Evolutionary conservation across 1,284 basidiomycete species (phyloP), one percentile per base, ranked within the genome.

Genomic region (Thecaphora thlaspeos): DNA sequence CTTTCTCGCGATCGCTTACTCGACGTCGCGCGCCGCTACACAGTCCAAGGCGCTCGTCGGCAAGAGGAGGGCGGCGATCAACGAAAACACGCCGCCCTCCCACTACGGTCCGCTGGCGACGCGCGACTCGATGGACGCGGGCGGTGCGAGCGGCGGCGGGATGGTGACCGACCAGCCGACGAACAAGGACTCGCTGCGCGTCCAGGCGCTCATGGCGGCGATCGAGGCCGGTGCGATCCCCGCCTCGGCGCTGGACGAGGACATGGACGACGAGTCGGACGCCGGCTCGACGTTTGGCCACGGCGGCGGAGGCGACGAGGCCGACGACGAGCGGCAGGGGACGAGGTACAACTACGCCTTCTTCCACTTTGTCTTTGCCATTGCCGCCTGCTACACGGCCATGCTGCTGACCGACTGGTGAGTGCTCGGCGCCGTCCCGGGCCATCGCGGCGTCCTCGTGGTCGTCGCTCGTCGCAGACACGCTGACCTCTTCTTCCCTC

Each of bases 361-460:
- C 88, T 98, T 98, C 86, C 94, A 98, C 79, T 81, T 95, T 77
- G 96, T 98, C 75, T 99, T 98, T 78, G 87, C 89, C 43, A 88
- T 97, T 65, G 95, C 88, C 18, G 84, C 91, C 17, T 97, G 97
- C 92, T 99, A 99, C 80, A 91, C 96, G 36, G 92, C 90, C 1
- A 95, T 96, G 85, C 83, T 99, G n/a, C 81, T 99, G 58, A 99
- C 95, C 2, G 94, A 99, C 79, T 98, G 95, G 94, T 91, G 79
- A 61, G 88, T 82, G n/a, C n/a, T n/a, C n/a, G n/a, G n/a, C n/a
- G n/a, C n/a, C n/a, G n/a, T n/a, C n/a, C n/a, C n/a, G n/a, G n/a
- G n/a, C n/a, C n/a, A n/a, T n/a, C n/a, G n/a, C n/a, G n/a, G n/a
- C n/a, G n/a, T n/a, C n/a, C n/a, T n/a, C n/a, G n/a, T n/a, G n/a